A percentile compares a stretch with the other conserved stretches of the same genome.
Conservation (phyloP, 495 filamentous ascomycete genomes). For the Xylaria intraflava region DNA sequence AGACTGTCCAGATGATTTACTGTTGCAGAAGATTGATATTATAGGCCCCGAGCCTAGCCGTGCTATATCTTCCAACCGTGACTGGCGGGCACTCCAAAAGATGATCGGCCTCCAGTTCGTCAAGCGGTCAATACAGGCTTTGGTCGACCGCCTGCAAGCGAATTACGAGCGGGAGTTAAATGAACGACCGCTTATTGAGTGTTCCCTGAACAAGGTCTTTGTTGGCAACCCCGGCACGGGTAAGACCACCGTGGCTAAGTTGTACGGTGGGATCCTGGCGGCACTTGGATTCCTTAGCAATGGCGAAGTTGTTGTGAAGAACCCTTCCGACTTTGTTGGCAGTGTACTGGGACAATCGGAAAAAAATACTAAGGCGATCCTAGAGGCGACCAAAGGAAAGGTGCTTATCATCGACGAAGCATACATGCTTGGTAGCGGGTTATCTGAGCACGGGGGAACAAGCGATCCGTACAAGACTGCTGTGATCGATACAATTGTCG, state of each 20-base stretch:
- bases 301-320: slow-evolving; percentile 62
- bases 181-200: slow-evolving; percentile 49
- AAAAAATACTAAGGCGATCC: slow-evolving; percentile 63
- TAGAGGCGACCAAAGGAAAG: slow-evolving; percentile 60
- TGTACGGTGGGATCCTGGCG: slow-evolving; percentile 59
- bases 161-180: slow-evolving; percentile 52
- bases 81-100: slow-evolving; percentile 54
- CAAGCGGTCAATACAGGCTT: slow-evolving; percentile 51
- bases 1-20: slow-evolving; percentile 38
- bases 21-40: slow-evolving; percentile 54
- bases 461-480: slow-evolving; percentile 56
- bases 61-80: slow-evolving; percentile 40
- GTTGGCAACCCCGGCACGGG: slow-evolving; percentile 66
- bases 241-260: slow-evolving; percentile 68
- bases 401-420: slow-evolving; percentile 74
- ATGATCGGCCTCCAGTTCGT: slow-evolving; percentile 57
- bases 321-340: slow-evolving; percentile 68
- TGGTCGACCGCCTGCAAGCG: slow-evolving; percentile 50
- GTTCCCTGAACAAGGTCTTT: slow-evolving; percentile 61
- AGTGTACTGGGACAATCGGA: slow-evolving; percentile 58
- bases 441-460: slow-evolving; percentile 44
- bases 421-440: slow-evolving; percentile 55
- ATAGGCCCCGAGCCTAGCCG: slow-evolving; percentile 59
- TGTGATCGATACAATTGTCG: slow-evolving; percentile 74
- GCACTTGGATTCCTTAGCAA: slow-evolving; percentile 54